Evolutionary conservation across 2,329 filamentous ascomycete species (phyloP).

Genomic region (Aspergillus sp.): DNA sequence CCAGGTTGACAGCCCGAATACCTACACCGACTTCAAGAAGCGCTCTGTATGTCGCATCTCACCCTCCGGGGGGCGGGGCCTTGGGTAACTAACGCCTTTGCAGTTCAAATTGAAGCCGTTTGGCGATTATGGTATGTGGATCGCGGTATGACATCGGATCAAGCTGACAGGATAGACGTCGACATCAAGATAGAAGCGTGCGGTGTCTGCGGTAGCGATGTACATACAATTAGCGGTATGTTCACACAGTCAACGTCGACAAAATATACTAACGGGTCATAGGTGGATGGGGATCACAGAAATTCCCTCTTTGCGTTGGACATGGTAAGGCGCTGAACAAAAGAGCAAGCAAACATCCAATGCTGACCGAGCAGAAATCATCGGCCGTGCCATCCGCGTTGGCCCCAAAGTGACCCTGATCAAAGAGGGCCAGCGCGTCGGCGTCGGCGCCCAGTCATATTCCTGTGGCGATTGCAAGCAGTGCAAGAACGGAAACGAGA

Average conservation of each 20-base stretch:
- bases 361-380: conserved; percentile 54
- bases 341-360: not conserved
- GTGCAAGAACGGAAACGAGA: conserved; percentile 67
- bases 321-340: conserved; percentile 39
- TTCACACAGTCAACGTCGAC: not conserved
- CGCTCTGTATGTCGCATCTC: conserved; percentile 45
- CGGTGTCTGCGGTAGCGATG: conserved; percentile 71
- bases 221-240: conserved; percentile 63
- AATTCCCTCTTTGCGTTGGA: conserved; percentile 54
- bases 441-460: conserved; percentile 67
- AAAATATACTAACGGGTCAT: not conserved
- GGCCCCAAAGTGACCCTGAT: conserved; percentile 64
- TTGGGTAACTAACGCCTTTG: not conserved
- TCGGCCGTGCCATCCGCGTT: conserved; percentile 67
- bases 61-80: not conserved
- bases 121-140: conserved; percentile 60
- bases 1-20: conserved; percentile 63
- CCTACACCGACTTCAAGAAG: conserved; percentile 60
- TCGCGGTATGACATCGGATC: not conserved
- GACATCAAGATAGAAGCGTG: conserved; percentile 84
- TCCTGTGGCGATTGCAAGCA: conserved; percentile 65
- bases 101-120: conserved; percentile 83
- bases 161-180: conserved; percentile 56
- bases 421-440: conserved; percentile 64
- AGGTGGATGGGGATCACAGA: conserved; percentile 55